These are phyloP conservation scores for Saccharomycopsis synnaedendra DNA, from an alignment of 805 yeast species.

Conservation along the genomic window DNA sequence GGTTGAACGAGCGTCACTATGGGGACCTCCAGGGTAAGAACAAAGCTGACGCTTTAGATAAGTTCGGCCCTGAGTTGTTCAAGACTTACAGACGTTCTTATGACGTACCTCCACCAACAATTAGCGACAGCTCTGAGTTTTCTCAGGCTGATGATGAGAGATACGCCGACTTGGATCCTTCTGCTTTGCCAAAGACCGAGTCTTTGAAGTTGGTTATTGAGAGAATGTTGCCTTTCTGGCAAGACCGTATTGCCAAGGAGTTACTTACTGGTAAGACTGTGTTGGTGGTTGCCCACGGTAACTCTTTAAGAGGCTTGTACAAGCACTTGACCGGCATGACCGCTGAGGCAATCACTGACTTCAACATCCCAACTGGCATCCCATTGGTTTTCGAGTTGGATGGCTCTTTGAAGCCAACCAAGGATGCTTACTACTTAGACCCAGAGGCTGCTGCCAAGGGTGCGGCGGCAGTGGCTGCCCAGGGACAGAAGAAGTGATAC, in stretches of 20 bases:
- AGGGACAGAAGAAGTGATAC: constrained; percentile 56
- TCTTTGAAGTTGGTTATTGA: constrained; percentile 91
- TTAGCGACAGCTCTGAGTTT: constrained; percentile 66
- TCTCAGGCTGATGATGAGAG: constrained; percentile 81
- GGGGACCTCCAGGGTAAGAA: constrained; percentile 98
- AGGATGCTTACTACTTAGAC: constrained; percentile 93
- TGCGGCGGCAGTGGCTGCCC: constrained; percentile 98
- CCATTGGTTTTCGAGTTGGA: constrained; percentile 96
- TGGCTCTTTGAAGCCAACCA: constrained; percentile 73
- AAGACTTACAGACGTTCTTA: constrained; percentile 95
- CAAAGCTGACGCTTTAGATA: constrained; percentile 84
- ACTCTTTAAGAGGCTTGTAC: constrained; percentile 93
- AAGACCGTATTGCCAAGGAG: constrained; percentile 79
- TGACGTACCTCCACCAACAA: constrained; percentile 92
- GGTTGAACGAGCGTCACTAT: constrained; percentile 97
- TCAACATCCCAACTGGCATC: constrained; percentile 97
- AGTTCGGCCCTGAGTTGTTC: constrained; percentile 88
- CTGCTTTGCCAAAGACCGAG: constrained; percentile 86
- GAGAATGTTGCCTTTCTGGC: constrained; percentile 95
- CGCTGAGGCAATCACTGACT: constrained; percentile 83
- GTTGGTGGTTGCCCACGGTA: constrained; percentile 93
- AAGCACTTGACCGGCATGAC: constrained; percentile 92
- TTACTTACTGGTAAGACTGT: constrained; percentile 83
- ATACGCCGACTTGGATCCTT: constrained; percentile 75
- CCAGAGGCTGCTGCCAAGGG: constrained; percentile 99